Conservation (phyloP, 1,284 basidiomycete species). For the Puccinia polysora region DNA sequence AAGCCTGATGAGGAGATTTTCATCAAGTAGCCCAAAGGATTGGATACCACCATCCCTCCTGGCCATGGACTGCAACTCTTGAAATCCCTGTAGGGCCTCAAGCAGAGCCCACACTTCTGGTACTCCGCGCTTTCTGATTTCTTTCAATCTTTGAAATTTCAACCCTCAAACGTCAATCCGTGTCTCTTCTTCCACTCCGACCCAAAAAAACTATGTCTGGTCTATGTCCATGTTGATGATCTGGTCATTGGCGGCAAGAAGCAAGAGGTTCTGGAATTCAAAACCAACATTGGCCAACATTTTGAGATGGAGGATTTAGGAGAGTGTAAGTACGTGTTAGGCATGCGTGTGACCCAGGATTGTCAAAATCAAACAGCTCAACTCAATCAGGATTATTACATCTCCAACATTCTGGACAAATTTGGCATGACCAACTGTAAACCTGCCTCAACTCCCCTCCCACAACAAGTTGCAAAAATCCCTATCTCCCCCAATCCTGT, state of each 20-base stretch:
- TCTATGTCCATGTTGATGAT: constrained; percentile 9
- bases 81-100: constrained; percentile 5
- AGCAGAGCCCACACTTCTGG: constrained; percentile 5
- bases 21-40: background rate
- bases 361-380: background rate
- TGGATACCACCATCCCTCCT: background rate
- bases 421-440: background rate
- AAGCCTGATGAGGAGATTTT: background rate
- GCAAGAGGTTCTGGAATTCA: background rate
- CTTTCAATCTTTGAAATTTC: background rate
- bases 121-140: background rate
- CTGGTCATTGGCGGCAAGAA: background rate
- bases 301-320: constrained; percentile 25
- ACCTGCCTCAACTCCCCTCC: background rate
- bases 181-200: background rate
- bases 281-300: background rate
- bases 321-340: background rate
- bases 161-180: background rate
- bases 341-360: constrained; percentile 2
- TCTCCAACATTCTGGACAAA: background rate
- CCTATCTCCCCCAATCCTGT: too few species aligned
- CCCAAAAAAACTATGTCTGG: background rate
- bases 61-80: background rate
- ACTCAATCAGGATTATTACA: constrained; percentile 16
- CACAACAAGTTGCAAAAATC: background rate